Evolutionary conservation across 1,139 yeast genomes (phyloP), one percentile per base, ranked within the genome.

Genomic region (Candida sp.): DNA sequence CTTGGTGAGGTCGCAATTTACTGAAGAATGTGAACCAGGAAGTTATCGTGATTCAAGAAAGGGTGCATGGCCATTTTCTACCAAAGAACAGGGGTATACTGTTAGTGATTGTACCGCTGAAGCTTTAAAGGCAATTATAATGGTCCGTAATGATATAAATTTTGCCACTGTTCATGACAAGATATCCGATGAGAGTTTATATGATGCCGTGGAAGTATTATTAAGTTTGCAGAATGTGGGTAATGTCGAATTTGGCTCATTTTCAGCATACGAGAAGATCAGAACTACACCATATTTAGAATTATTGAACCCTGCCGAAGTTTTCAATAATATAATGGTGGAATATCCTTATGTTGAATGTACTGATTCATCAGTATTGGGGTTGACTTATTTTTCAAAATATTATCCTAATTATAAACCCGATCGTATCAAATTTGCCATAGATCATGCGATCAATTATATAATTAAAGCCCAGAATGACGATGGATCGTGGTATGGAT

Each of bases 321-420:
- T 95, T 0, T 95, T 95, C 66, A 96, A 96, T 48, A 90, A 93
- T 54, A 95, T 95, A 48, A 95, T 95, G 99, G 96, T 93, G 11
- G 99, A 95, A 61, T 93, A 88, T 60, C 98, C 99, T 0, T 95
- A 95, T 57, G 97, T 93, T 29, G 99, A 95, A 63, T 95, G 99
- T 63, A 90, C 99, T 0, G 99, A 95, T 62, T 90, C 98, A 1
- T 84, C 93, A 1, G 96, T 93, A 2, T 69, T 93, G 39, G 99
- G 99, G 0, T 70, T 95, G 47, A 82, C 89, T 0, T 87, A 85
- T 59, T 95, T 91, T 69, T 73, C 84, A 39, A 73, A 81, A 48
- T 68, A 75, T 52, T 81, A 82, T 58, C 78, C 77, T 1, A 68
- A 77, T 40, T 90, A 93, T 59, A 79, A 87, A 48, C 64, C 76